A percentile compares a stretch with the other conserved stretches of the same genome.
Conservation (phyloP, 2,329 filamentous ascomycete species). For the Fusarium chaquense region DNA sequence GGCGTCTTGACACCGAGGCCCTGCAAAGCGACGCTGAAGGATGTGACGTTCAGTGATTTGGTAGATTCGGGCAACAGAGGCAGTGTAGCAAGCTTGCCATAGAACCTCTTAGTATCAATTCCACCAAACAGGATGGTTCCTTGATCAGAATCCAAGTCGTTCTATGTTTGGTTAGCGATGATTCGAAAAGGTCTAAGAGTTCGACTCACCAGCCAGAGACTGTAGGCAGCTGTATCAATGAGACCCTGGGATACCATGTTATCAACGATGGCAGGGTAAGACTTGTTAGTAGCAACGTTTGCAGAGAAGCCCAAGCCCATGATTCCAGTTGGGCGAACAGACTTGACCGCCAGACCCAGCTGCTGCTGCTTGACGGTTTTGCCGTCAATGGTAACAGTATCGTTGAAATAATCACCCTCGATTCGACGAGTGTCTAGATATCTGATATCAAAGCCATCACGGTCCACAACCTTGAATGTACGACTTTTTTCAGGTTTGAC, state of each 20-base stretch:
- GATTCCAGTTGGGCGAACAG: slow-evolving; percentile 65
- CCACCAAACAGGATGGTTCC: slow-evolving; percentile 84
- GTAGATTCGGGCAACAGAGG: slow-evolving; percentile 61
- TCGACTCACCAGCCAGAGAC: slow-evolving; percentile 68
- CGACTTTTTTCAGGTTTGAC: slow-evolving; percentile 60
- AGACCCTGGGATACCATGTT: slow-evolving; percentile 71
- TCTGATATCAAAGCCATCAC: slow-evolving; percentile 66
- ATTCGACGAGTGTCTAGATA: slow-evolving; percentile 71
- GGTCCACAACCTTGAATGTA: slow-evolving; percentile 60
- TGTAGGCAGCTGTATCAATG: slow-evolving; percentile 75
- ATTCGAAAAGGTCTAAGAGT: not conserved
- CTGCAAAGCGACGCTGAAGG: slow-evolving; percentile 53
- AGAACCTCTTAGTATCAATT: slow-evolving; percentile 79
- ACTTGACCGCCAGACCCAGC: slow-evolving; percentile 65
- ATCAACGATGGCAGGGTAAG: slow-evolving; percentile 72
- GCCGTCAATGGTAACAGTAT: slow-evolving; percentile 65
- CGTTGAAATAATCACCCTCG: slow-evolving; percentile 68
- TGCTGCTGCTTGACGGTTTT: slow-evolving; percentile 62
- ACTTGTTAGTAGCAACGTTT: slow-evolving; percentile 58
- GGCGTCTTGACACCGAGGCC: slow-evolving; percentile 55
- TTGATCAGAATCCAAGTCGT: slow-evolving; percentile 73
- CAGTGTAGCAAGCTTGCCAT: slow-evolving; percentile 60
- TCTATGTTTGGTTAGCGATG: slow-evolving; percentile 41
- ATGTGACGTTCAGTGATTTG: slow-evolving; percentile 55
- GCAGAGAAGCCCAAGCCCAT: slow-evolving; percentile 69